Evolutionary conservation across 2,329 filamentous ascomycete species (phyloP).

Genomic region (Pestalotiopsis fici): DNA sequence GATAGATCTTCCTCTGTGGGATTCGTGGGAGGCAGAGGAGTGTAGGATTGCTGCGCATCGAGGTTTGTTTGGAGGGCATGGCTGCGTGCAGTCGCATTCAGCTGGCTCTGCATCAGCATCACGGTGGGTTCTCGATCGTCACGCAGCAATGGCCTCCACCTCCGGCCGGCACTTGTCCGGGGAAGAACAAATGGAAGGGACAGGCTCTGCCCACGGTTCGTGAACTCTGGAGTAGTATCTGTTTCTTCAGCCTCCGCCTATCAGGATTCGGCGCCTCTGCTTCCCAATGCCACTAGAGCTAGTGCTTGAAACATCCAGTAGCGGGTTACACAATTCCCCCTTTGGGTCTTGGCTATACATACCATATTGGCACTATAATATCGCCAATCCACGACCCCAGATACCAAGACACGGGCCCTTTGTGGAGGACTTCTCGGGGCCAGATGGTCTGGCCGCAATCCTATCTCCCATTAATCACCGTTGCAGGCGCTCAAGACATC

Average conservation of each 20-base stretch:
- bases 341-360: constrained; percentile 7
- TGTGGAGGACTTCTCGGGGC: constrained; percentile 2
- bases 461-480: background rate
- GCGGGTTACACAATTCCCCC: constrained; percentile 3
- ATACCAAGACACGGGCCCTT: background rate
- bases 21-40: constrained; percentile 3
- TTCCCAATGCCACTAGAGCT: background rate
- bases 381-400: background rate
- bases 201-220: background rate
- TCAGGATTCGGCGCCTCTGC: background rate
- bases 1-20: background rate
- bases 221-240: background rate
- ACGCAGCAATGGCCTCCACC: background rate
- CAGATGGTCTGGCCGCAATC: background rate
- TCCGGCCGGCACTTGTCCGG: background rate
- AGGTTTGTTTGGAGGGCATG: background rate
- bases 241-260: background rate
- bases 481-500: background rate
- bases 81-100: background rate
- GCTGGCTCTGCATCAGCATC: background rate
- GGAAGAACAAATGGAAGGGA: background rate
- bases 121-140: background rate
- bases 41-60: background rate
- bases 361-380: background rate
- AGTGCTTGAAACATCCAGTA: background rate